Conservation (phyloP, 257 asterid genomes). For the Penstemon eatonii region DNA sequence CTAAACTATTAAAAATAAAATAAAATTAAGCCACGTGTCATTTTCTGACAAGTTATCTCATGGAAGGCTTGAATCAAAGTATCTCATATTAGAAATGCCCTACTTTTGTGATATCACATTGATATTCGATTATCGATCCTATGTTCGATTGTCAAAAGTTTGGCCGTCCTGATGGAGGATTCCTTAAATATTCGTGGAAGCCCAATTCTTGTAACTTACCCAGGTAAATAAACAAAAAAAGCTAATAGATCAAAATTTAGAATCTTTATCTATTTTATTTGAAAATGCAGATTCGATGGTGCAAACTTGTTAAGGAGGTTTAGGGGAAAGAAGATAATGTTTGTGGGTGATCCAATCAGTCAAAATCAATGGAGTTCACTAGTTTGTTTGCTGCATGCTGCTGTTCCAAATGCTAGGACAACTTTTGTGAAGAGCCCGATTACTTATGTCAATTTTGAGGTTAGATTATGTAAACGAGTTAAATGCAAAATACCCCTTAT, state of each 20-base stretch:
- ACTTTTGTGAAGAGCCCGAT: conserved; percentile 30
- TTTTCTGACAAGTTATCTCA: no score
- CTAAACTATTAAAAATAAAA: no score
- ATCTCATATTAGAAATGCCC: no score
- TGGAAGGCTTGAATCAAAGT: no score
- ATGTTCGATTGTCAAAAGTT: conserved; percentile 53
- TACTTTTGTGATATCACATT: no score
- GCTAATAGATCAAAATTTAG: no score
- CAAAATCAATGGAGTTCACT: conserved; percentile 59
- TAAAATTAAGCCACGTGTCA: no score
- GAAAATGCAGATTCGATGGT: conserved; percentile 41
- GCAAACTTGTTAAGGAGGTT: conserved; percentile 40
- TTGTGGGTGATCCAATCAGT: conserved; percentile 58
- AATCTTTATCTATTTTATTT: not conserved
- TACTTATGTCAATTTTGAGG: conserved; percentile 43
- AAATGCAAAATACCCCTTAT: no score
- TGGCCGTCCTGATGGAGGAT: conserved; percentile 53
- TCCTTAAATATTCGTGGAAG: conserved; percentile 53
- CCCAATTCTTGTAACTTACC: conserved; percentile 55
- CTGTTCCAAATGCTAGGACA: conserved; percentile 41
- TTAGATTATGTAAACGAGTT: not conserved
- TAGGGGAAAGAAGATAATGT: conserved; percentile 60
- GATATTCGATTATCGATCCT: conserved; percentile 39
- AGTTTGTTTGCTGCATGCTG: conserved; percentile 46
- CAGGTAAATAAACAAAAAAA: conserved; percentile 25